A percentile compares a stretch with the other conserved stretches of the same genome.
Evolutionary conservation across 805 yeast species (phyloP).

Genomic region (Saturnispora halmiae): DNA sequence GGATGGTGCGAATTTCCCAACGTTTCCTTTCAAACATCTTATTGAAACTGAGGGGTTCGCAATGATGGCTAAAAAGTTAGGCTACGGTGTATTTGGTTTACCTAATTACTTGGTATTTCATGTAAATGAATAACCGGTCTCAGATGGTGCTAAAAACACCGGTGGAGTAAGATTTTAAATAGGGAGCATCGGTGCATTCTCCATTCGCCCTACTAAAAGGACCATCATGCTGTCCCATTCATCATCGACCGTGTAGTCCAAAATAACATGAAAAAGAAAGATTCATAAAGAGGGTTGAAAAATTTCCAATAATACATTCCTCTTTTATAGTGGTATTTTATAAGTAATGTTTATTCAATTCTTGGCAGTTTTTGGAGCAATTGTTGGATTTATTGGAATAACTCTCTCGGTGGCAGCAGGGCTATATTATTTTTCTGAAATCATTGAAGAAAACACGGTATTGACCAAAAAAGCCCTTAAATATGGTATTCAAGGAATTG

Average conservation of each 20-base stretch:
- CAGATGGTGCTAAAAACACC: conserved; percentile 6
- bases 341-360: conserved; percentile 45
- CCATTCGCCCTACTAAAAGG: conserved; percentile 11
- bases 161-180: conserved; percentile 6
- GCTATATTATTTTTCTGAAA: conserved; percentile 78
- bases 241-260: conserved; percentile 11
- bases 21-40: conserved; percentile 92
- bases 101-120: conserved; percentile 94
- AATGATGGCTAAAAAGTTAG: conserved; percentile 93
- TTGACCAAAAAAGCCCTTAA: conserved; percentile 65
- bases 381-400: conserved; percentile 51
- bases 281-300: not conserved
- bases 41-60: conserved; percentile 98
- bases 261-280: conserved; percentile 5
- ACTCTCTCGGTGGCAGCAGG: conserved; percentile 76
- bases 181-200: conserved; percentile 5
- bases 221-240: conserved; percentile 7
- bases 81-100: conserved; percentile 83
- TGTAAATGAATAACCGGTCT: conserved; percentile 53
- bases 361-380: conserved; percentile 51
- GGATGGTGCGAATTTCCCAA: conserved; percentile 99
- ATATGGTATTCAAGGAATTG: conserved; percentile 54
- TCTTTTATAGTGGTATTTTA: not conserved
- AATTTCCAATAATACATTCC: too few relatives aligned
- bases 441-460: conserved; percentile 89